These are phyloP conservation scores for Novymonas esmeraldas DNA, from an alignment of 208 protist genomes.

Conservation along the genomic window DNA sequence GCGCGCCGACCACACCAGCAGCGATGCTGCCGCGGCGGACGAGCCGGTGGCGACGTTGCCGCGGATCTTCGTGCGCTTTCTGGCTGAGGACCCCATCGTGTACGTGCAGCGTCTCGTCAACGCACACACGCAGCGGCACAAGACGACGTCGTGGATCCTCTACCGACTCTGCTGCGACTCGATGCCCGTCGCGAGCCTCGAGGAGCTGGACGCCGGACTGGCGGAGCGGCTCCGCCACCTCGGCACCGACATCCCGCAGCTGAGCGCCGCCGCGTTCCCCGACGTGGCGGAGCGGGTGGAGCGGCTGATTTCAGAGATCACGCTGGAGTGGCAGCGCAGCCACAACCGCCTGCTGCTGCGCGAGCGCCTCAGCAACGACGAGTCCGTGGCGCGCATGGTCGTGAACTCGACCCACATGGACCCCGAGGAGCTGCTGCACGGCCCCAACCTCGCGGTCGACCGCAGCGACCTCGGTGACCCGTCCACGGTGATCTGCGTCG, in stretches of 20 bases:
- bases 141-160: slow-evolving; percentile 89
- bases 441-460: slow-evolving; percentile 77
- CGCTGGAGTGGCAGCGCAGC: slow-evolving; percentile 88
- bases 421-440: slow-evolving; percentile 80
- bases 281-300: slow-evolving; percentile 75
- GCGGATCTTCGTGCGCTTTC: slow-evolving; percentile 86
- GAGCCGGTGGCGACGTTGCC: slow-evolving; percentile 44
- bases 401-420: slow-evolving; percentile 80
- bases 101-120: slow-evolving; percentile 87
- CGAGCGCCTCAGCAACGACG: slow-evolving; percentile 79
- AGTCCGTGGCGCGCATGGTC: slow-evolving; percentile 82
- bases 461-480: slow-evolving; percentile 67
- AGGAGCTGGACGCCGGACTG: slow-evolving; percentile 62
- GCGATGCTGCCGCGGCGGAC: background rate
- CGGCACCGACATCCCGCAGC: slow-evolving; percentile 86
- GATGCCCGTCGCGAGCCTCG: slow-evolving; percentile 87
- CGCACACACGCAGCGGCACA: slow-evolving; percentile 82
- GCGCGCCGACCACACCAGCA: background rate
- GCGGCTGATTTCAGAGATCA: slow-evolving; percentile 84
- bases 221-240: slow-evolving; percentile 66
- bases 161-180: slow-evolving; percentile 93
- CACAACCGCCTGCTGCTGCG: slow-evolving; percentile 93
- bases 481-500: slow-evolving; percentile 65
- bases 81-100: slow-evolving; percentile 90
- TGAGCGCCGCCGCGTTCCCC: slow-evolving; percentile 70